Base-by-base conservation (phyloP, 768 basidiomycete genomes). In the Kwoniella heveanensis region DNA sequence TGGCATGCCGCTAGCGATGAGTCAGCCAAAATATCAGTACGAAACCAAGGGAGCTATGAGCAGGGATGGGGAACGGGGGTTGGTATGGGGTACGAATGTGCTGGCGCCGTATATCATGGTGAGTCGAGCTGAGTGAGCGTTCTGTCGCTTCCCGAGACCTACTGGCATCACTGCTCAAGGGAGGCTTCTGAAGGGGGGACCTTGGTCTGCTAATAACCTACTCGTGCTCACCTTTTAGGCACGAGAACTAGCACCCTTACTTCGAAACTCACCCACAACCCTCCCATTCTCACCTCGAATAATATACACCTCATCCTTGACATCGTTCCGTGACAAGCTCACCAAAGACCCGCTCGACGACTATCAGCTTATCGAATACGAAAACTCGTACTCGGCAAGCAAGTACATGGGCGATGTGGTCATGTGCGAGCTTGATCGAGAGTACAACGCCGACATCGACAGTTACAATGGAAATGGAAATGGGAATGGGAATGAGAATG, bases 351-450 rank as follows among this genome's bases (percentile, higher is more conserved):
- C 69, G 0, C n/a, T 69, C n/a, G 51, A 64, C 55, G 77, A 80
- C 37, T 64, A 62, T 15, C 76, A 80, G 52, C 67, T 80, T 0
- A 32, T 76, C 15, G 19, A 60, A 2, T 65, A 65, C 22, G 24
- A 22, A 19, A 52, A 66, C 44, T 62, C 71, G 9, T 80, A 80
- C 59, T 65, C 65, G 2, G 69, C 77, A 0, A 74, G 72, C 46
- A 80, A 80, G 65, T 77, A 76, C 57, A 62, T 75, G 27, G 74
- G 58, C 2, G 74, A 77, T 49, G 54, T 78, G 39, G 68, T 80
- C 39, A 70, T 75, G 39, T 54, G 44, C n/a, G 59, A 73, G 24
- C 55, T 78, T 4, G 79, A 80, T 62, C 50, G 57, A 36, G 71
- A 70, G 54, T 61, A 67, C 51, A 50, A 27, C 22, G 24, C 17